Base-by-base conservation (phyloP, 2,329 filamentous ascomycete species). In the Paraphaeosphaeria sporulosa region DNA sequence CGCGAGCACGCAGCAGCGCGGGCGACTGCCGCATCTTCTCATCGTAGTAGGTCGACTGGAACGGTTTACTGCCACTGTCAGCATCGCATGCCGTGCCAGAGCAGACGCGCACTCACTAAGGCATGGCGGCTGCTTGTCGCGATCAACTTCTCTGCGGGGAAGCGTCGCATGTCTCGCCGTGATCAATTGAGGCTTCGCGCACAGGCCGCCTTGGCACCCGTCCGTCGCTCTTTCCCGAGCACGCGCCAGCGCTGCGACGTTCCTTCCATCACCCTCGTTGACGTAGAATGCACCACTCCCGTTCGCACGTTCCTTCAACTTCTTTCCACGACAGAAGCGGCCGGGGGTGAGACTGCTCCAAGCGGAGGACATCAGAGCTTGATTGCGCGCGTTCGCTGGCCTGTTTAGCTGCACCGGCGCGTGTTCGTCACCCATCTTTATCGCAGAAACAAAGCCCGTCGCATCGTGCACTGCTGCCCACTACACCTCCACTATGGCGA, bases 31-130 rank as follows among this genome's bases (percentile, higher is more conserved):
- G 89, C 81, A 91, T 91, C 74, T 91, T 86, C 76, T 89, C 89
- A 81, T 97, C 92, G 84, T 98, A 99, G 85, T 99, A 99, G 66
- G 92, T 93, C 34, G 89, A 91, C 73, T 83, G 82, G 53, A 89
- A 89, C 74, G 64, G 76, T 63, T 70, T 71, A 65, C 74, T 76
- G 65, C 12, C 21, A 51, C 19, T 23, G 56, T 74, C 44, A 74
- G 66, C 40, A 55, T 19, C 21, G 6, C 25, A 15, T 2, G 23
- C 21, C 32, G 19, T 21, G 1, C 6, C 15, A 32, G 32, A 42
- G 2, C 12, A 9, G 21, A 17, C 12, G 27, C 36, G 19, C 17
- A 72, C 74, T 72, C 62, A 78, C 75, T 76, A 76, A 63, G 65
- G 66, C 75, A 78, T 78, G 60, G 65, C 67, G 71, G 65, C 58